phyloP scores from a whole-genome alignment of 768 basidiomycete genomes.

The Heimioporus sp. region DNA sequence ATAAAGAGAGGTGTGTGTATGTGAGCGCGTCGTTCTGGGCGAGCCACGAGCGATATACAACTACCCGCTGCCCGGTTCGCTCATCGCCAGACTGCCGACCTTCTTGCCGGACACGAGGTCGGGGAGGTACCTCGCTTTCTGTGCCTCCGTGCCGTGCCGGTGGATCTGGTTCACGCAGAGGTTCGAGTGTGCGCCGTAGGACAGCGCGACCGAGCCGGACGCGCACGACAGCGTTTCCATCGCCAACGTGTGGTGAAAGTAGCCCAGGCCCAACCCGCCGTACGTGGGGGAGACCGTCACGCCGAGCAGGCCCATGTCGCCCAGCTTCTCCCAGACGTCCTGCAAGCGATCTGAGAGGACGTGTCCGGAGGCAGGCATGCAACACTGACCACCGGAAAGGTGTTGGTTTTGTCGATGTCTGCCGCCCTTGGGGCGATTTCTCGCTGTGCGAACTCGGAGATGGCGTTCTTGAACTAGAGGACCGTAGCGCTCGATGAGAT shows the following conservation, averaged over 20 bases:
- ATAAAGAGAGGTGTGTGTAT: background rate
- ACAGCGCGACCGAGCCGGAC: conserved; percentile 89
- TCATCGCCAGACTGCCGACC: conserved; percentile 93
- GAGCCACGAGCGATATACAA: background rate
- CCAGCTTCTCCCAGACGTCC: conserved; percentile 88
- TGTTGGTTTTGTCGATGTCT: conserved; percentile 84
- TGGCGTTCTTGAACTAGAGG: conserved; percentile 74
- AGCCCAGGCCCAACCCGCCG: conserved; percentile 81
- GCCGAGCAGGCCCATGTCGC: conserved; percentile 90
- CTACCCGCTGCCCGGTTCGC: conserved; percentile 80
- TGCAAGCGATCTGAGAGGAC: conserved; percentile 30
- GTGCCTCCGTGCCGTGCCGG: conserved; percentile 77
- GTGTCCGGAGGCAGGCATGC: background rate
- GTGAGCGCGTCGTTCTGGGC: background rate
- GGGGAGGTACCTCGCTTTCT: conserved; percentile 80
- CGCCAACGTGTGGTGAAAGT: conserved; percentile 84
- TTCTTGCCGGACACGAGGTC: conserved; percentile 77
- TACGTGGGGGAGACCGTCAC: conserved; percentile 79
- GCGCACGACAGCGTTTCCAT: conserved; percentile 94
- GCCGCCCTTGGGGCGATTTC: conserved; percentile 86
- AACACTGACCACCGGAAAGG: conserved; percentile 63
- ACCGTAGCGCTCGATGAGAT: background rate
- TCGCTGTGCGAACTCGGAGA: conserved; percentile 74
- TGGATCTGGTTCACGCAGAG: conserved; percentile 86
- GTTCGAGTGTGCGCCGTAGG: conserved; percentile 91